Percentiles rank a stretch among this genome's conserved stretches.
phyloP scores from a whole-genome alignment of 23 red algal genomes.

The Chondrus crispus region DNA sequence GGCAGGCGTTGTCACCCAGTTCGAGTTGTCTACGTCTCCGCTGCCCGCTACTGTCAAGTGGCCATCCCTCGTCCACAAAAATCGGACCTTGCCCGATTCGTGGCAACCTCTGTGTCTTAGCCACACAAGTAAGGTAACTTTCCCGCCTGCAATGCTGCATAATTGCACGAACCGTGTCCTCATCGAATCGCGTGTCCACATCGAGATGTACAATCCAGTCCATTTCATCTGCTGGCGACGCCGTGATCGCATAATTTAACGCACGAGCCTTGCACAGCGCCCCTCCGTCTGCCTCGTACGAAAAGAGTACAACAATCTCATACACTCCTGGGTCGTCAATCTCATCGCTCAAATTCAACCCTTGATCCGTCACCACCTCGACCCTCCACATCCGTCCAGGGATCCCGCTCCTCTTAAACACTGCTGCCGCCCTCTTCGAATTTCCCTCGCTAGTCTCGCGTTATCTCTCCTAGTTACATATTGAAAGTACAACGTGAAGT shows the following conservation, averaged over 20 bases:
- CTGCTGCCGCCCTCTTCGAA: conserved; percentile 8
- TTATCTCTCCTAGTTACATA: conserved; percentile 72
- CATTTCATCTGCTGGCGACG: conserved; percentile 1
- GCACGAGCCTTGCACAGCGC: conserved; percentile 68
- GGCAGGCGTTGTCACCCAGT: conserved; percentile 70
- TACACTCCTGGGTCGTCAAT: neutral
- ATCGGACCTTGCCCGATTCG: conserved; percentile 79
- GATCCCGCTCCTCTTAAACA: conserved; percentile 24
- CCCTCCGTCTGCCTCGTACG: conserved; percentile 34
- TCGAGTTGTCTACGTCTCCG: neutral
- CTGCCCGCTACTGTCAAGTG: neutral
- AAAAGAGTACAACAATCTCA: conserved; percentile 52
- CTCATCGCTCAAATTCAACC: conserved; percentile 3
- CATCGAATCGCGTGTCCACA: conserved; percentile 71
- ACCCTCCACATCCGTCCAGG: conserved; percentile 33
- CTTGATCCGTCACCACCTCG: conserved; percentile 69
- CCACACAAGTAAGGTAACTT: conserved; percentile 17
- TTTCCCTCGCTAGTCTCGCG: conserved; percentile 30
- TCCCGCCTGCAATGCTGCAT: conserved; percentile 42
- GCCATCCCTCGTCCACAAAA: conserved; percentile 7
- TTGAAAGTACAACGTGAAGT: conserved; percentile 44
- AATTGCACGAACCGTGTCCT: conserved; percentile 41
- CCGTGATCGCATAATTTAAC: conserved; percentile 60
- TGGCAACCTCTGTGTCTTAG: conserved; percentile 27
- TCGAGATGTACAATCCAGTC: conserved; percentile 81